Percentiles rank a stretch among this genome's conserved stretches.
Evolutionary conservation across 129 eudicot species (phyloP).

Genomic region (Ambrosia artemisiifolia): DNA sequence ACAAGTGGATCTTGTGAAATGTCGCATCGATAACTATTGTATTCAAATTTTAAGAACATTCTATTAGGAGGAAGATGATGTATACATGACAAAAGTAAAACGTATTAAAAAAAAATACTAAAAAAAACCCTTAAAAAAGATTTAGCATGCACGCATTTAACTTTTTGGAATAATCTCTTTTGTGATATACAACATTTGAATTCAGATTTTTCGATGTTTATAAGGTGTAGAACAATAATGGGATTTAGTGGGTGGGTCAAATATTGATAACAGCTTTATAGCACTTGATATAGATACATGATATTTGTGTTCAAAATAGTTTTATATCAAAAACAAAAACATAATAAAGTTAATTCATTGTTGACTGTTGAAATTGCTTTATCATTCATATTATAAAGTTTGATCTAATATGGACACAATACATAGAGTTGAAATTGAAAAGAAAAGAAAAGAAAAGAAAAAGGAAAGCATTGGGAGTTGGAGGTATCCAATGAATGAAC

Average conservation of each 20-base stretch:
- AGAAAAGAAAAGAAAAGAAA: constrained; percentile 1
- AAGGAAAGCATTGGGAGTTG: constrained; percentile 24
- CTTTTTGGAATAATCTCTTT: too few species aligned
- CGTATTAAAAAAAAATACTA: too few species aligned
- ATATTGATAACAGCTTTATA: constrained; percentile 1
- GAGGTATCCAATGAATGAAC: constrained; percentile 36
- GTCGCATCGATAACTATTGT: too few species aligned
- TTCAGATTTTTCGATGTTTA: too few species aligned
- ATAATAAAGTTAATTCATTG: background rate
- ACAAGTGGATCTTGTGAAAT: too few species aligned
- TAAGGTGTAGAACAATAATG: background rate
- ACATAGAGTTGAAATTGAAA: constrained; percentile 30
- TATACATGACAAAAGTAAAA: too few species aligned
- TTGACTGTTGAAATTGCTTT: constrained; percentile 14
- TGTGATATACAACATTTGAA: too few species aligned
- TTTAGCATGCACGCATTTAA: too few species aligned
- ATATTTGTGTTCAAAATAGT: background rate
- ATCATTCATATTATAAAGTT: constrained; percentile 15
- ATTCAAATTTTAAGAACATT: too few species aligned
- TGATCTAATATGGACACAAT: constrained; percentile 38
- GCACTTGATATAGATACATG: background rate
- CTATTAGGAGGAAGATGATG: too few species aligned
- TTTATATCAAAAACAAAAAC: background rate
- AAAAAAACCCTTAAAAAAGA: too few species aligned
- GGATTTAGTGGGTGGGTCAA: constrained; percentile 18